Conservation (phyloP, 1,139 yeast genomes). For the Debaryomyces subglobosus region DNA sequence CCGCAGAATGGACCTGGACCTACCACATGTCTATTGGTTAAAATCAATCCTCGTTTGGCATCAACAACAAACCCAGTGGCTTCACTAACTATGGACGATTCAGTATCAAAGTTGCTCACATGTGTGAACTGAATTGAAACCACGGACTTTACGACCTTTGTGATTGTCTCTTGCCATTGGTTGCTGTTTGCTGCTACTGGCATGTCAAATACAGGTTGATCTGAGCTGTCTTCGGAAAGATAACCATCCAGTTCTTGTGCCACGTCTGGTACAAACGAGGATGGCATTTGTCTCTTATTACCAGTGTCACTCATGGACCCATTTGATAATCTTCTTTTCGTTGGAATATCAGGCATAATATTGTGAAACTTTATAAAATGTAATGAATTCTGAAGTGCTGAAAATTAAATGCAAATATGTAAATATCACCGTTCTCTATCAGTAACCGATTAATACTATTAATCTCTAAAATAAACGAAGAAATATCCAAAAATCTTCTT, state of each 20-base stretch:
- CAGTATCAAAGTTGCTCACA: conserved; percentile 87
- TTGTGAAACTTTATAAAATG: neutral
- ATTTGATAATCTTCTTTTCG: conserved; percentile 21
- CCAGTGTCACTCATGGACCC: conserved; percentile 14
- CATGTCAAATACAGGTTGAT: conserved; percentile 19
- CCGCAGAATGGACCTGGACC: conserved; percentile 95
- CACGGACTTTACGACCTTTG: conserved; percentile 80
- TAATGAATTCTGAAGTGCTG: neutral
- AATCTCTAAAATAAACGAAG: neutral
- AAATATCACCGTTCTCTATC: neutral
- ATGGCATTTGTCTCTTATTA: conserved; percentile 11
- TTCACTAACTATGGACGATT: conserved; percentile 77
- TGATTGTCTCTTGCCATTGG: conserved; percentile 80
- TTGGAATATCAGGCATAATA: conserved; percentile 15
- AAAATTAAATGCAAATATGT: conserved; percentile 3
- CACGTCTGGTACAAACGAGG: conserved; percentile 8
- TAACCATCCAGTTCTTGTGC: conserved; percentile 16
- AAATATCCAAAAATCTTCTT: neutral
- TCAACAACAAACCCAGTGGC: conserved; percentile 98
- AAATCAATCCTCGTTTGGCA: conserved; percentile 72
- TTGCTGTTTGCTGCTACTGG: conserved; percentile 16
- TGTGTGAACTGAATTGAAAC: conserved; percentile 90
- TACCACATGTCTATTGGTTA: conserved; percentile 92
- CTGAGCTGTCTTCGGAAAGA: conserved; percentile 17
- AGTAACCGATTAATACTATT: neutral